Evolutionary conservation across 441 rosid species (phyloP).

Genomic region (Eutrema salsugineum): DNA sequence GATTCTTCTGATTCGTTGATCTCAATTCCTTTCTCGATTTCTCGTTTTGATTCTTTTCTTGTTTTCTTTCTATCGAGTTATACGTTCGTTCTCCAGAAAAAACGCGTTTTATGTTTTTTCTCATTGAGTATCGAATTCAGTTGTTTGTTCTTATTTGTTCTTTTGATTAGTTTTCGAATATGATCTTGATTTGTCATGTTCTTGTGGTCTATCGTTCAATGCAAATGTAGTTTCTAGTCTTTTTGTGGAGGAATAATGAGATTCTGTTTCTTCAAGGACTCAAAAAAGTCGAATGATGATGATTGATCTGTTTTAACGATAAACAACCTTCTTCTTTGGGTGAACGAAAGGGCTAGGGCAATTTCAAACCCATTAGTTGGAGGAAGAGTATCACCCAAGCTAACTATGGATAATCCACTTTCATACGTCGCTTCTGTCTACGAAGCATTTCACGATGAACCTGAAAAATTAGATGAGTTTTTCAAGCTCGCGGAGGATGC

Average conservation of each 20-base stretch:
- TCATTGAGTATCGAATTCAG: too few relatives aligned
- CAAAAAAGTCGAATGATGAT: neutral
- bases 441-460: neutral
- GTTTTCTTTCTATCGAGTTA: neutral
- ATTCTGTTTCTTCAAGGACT: neutral
- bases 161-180: neutral
- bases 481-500: neutral
- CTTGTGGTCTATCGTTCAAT: neutral
- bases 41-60: neutral
- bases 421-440: neutral
- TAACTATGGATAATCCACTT: neutral
- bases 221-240: neutral
- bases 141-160: too few relatives aligned
- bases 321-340: neutral
- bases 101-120: neutral
- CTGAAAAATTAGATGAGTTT: neutral
- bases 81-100: neutral
- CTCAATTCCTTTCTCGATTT: neutral
- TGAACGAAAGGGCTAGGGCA: neutral
- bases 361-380: neutral
- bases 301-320: neutral
- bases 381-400: neutral
- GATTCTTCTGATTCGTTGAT: neutral
- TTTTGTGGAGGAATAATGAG: neutral
- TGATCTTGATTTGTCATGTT: neutral